phyloP scores from a whole-genome alignment of 1,284 basidiomycete species.

The Austroboletus rostrupii region DNA sequence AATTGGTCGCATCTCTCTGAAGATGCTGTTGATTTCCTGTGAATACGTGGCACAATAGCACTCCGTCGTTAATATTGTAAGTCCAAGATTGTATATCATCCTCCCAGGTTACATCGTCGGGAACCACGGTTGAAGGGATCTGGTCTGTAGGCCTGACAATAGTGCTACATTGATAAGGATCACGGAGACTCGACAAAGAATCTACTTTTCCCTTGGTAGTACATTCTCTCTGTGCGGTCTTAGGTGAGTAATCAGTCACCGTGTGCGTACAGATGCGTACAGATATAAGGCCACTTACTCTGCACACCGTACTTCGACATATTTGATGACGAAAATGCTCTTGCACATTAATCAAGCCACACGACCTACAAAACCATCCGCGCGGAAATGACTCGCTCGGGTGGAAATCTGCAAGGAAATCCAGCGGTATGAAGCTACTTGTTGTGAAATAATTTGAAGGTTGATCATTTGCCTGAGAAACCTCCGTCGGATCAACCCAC shows the following conservation, averaged over 20 bases:
- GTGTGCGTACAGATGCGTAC: not conserved
- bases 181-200: conserved; percentile 29
- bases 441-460: conserved; percentile 22
- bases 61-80: conserved; percentile 24
- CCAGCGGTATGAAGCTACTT: conserved; percentile 33
- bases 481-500: conserved; percentile 18
- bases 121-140: conserved; percentile 21
- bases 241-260: conserved; percentile 12
- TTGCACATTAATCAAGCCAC: conserved; percentile 39
- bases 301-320: conserved; percentile 31
- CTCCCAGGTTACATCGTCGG: conserved; percentile 16
- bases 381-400: conserved; percentile 28
- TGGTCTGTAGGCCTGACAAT: conserved; percentile 28
- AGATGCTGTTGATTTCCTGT: conserved; percentile 35
- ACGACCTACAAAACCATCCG: conserved; percentile 38
- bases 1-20: conserved; percentile 29
- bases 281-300: conserved; percentile 20
- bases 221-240: conserved; percentile 11
- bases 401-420: conserved; percentile 29
- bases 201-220: conserved; percentile 16
- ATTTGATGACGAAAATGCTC: conserved; percentile 34
- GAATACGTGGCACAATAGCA: conserved; percentile 34
- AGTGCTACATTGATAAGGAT: conserved; percentile 23
- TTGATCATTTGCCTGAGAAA: not conserved
- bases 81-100: conserved; percentile 32